Evolutionary conservation across 1,284 basidiomycete species (phyloP), one percentile per base, ranked within the genome.

Genomic region (Ceratobasidium theobromae): DNA sequence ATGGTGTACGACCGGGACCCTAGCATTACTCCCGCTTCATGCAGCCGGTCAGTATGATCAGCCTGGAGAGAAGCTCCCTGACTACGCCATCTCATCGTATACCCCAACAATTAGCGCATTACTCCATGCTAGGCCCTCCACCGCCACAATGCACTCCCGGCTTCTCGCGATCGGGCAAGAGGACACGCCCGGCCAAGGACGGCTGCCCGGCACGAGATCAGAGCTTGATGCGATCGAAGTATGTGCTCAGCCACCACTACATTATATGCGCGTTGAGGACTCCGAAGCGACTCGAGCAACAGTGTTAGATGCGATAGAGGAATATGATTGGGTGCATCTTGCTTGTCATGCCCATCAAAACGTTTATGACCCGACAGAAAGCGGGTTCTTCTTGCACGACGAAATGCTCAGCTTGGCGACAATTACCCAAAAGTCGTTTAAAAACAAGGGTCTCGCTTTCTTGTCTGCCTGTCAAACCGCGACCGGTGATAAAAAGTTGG

Each of bases 1-100:
- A 57, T 76, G 76, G 76, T 77, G 75, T 68, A 65, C 72, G 0
- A 76, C 77, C 40, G 76, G 76, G 6, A 69, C 70, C 11, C 66
- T 76, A 2, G 66, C 73, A 0, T 75, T 75, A 58, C 69, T 77
- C 5, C 75, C 75, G 1, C 51, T 76, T 23, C 76, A 77, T 68
- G 76, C 75, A 23, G 76, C 75, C n/a, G 73, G 73, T 11, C 18
- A 25, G 16, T 58, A 58, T 68, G 53, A 68, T 38, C 41, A 30
- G 1, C 23, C 41, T 25, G 62, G 51, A 3, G 25, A 41, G 27
- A 68, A 66, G 11, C 16, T 70, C 1, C 68, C 57, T 12, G 70
- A 73, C 43, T 69, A 64, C 54, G 66, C 70, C 4, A 62, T 72
- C 8, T 72, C 72, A 5, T 75, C 73, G 16, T 74, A 75, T 65